A percentile compares a stretch with the other conserved stretches of the same genome.
Evolutionary conservation across 2,329 filamentous ascomycete genomes (phyloP).

Genomic region (Paraphoma sp.): DNA sequence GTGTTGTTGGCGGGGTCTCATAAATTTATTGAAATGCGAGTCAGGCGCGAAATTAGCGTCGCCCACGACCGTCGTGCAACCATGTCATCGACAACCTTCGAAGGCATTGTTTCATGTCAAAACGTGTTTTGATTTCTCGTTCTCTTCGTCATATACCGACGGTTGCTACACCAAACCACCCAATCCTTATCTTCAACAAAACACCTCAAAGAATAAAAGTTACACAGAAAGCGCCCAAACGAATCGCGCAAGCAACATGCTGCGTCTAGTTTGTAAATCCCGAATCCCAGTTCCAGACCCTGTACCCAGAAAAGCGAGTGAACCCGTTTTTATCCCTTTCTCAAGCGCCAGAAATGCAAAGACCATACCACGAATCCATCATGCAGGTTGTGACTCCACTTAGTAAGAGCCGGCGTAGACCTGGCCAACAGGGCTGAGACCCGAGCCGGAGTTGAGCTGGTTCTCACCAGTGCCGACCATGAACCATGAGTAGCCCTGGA

Average conservation of each 20-base stretch:
- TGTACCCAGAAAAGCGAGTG: neutral
- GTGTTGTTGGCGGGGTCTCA: slow-evolving; percentile 1
- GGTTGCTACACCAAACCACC: neutral
- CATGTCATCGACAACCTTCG: no score
- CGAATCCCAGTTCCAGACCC: neutral
- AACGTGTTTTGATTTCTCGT: neutral
- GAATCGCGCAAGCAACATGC: neutral
- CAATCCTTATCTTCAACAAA: neutral
- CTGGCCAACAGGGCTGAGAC: slow-evolving; percentile 31
- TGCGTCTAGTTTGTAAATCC: neutral
- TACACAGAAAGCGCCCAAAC: neutral
- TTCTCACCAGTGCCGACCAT: slow-evolving; percentile 42
- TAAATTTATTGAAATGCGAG: slow-evolving; percentile 4
- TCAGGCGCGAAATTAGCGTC: neutral
- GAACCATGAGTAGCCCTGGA: slow-evolving; percentile 48
- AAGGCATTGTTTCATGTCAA: neutral
- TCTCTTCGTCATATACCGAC: neutral
- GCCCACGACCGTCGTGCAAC: no score
- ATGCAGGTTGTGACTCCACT: neutral
- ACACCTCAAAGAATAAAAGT: neutral
- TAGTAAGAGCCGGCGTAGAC: slow-evolving; percentile 25
- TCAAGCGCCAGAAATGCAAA: neutral
- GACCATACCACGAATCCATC: neutral
- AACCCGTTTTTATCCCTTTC: neutral
- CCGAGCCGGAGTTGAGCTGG: slow-evolving; percentile 34